These are phyloP conservation scores for Kodamaea kakaduensis DNA, from an alignment of 805 yeast genomes.

Conservation along the genomic window DNA sequence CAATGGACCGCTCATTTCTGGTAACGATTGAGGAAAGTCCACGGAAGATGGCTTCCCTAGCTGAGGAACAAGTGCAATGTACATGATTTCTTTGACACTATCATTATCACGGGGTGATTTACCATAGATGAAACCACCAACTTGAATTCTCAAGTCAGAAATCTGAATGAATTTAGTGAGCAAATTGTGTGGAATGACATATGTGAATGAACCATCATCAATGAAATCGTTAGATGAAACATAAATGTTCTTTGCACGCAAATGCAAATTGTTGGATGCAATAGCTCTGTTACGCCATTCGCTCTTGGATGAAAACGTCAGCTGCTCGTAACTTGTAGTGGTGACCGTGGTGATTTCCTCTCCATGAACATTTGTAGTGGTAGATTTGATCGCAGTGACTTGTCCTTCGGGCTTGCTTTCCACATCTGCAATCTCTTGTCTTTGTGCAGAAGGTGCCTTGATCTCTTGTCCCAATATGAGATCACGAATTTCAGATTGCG, in stretches of 20 bases:
- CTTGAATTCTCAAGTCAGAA: conserved; percentile 75
- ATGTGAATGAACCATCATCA: conserved; percentile 54
- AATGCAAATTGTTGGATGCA: conserved; percentile 65
- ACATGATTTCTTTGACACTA: conserved; percentile 71
- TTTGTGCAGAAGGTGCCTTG: conserved; percentile 78
- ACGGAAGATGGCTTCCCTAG: conserved; percentile 67
- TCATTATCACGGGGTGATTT: conserved; percentile 66
- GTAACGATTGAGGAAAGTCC: conserved; percentile 50
- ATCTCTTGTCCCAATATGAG: conserved; percentile 92
- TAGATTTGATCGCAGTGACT: conserved; percentile 72
- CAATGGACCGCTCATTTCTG: conserved; percentile 30
- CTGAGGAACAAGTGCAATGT: conserved; percentile 83
- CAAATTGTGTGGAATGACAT: conserved; percentile 77
- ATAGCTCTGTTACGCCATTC: conserved; percentile 92
- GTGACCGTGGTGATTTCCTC: conserved; percentile 94
- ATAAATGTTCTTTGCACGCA: conserved; percentile 67
- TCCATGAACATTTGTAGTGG: conserved; percentile 88
- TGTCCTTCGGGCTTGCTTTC: conserved; percentile 45
- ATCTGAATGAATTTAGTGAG: conserved; percentile 73
- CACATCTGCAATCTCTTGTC: conserved; percentile 80
- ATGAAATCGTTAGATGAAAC: conserved; percentile 59
- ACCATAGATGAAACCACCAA: conserved; percentile 81
- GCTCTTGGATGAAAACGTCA: conserved; percentile 73
- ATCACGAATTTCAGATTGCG: conserved; percentile 92
- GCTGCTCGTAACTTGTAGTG: conserved; percentile 83